Percentiles rank a stretch among this genome's conserved stretches.
Conservation (phyloP, 1,284 basidiomycete genomes). For the Trametes polyzona region DNA sequence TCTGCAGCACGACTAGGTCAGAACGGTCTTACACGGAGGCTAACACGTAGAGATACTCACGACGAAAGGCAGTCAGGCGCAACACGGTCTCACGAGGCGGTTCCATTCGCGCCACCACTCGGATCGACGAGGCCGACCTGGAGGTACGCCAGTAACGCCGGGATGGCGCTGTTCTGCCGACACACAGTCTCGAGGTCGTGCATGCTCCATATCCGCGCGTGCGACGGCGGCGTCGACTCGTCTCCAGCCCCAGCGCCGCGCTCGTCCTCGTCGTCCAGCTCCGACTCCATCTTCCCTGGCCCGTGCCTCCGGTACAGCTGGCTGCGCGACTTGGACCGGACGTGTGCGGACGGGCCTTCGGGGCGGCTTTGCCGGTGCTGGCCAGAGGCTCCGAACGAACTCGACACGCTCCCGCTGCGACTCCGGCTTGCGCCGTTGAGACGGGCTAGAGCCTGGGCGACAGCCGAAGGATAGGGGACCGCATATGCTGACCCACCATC, state of each 20-base stretch:
- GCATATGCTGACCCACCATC: conserved; percentile 16
- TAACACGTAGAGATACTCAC: conserved; percentile 7
- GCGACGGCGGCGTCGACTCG: conserved; percentile 36
- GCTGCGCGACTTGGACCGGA: conserved; percentile 72
- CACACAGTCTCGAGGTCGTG: conserved; percentile 71
- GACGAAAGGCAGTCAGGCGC: conserved; percentile 8
- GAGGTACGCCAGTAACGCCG: conserved; percentile 56
- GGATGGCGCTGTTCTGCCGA: conserved; percentile 72
- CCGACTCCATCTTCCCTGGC: conserved; percentile 61
- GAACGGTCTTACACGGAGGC: background rate
- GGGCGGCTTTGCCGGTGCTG: conserved; percentile 18
- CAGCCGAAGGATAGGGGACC: conserved; percentile 24
- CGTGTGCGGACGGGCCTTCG: conserved; percentile 42
- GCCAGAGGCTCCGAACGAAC: conserved; percentile 8
- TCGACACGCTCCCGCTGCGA: conserved; percentile 24
- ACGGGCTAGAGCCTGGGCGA: conserved; percentile 34
- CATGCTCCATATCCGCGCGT: conserved; percentile 63
- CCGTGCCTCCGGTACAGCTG: conserved; percentile 64
- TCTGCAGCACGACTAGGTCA: background rate
- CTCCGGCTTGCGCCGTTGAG: conserved; percentile 26
- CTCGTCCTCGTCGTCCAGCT: conserved; percentile 41
- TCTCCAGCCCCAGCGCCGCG: conserved; percentile 24
- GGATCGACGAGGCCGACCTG: conserved; percentile 25
- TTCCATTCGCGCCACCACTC: conserved; percentile 18
- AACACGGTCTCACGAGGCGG: conserved; percentile 14